Conservation (phyloP, 371 early-diverging fungal genomes). For the Rhizopus delemar region DNA sequence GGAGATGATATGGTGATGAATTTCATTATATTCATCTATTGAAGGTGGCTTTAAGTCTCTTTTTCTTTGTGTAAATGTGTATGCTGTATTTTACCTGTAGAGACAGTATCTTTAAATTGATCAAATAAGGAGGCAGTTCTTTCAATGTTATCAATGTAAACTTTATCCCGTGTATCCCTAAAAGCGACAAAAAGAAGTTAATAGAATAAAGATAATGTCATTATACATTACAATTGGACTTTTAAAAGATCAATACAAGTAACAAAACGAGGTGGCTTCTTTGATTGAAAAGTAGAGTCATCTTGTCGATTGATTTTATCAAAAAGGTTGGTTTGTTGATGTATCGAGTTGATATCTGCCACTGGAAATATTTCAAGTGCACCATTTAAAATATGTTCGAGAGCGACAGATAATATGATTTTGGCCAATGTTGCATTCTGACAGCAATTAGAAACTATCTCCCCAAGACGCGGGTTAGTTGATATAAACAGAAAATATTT, state of each 20-base stretch:
- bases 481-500: too few species aligned
- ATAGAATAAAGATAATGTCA: not conserved
- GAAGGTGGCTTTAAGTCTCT: not conserved
- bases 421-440: constrained; percentile 32
- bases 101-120: constrained; percentile 15
- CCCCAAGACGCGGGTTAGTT: too few species aligned
- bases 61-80: not conserved
- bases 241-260: constrained; percentile 19
- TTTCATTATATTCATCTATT: constrained; percentile 18
- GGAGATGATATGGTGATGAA: constrained; percentile 25
- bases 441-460: constrained; percentile 30
- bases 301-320: constrained; percentile 22
- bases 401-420: constrained; percentile 23
- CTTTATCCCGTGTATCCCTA: constrained; percentile 34
- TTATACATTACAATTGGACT: constrained; percentile 19
- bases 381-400: constrained; percentile 40
- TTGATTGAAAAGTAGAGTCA: not conserved
- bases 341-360: constrained; percentile 26
- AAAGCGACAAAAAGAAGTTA: not conserved
- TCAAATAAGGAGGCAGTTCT: constrained; percentile 39
- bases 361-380: constrained; percentile 45
- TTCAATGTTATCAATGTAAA: constrained; percentile 42
- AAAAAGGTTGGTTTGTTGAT: constrained; percentile 27
- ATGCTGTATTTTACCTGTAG: constrained; percentile 12
- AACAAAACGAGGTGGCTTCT: constrained; percentile 42